These are phyloP conservation scores for Hordeum vulgare DNA, from an alignment of 176 grass and related monocot genomes.

Conservation along the genomic window DNA sequence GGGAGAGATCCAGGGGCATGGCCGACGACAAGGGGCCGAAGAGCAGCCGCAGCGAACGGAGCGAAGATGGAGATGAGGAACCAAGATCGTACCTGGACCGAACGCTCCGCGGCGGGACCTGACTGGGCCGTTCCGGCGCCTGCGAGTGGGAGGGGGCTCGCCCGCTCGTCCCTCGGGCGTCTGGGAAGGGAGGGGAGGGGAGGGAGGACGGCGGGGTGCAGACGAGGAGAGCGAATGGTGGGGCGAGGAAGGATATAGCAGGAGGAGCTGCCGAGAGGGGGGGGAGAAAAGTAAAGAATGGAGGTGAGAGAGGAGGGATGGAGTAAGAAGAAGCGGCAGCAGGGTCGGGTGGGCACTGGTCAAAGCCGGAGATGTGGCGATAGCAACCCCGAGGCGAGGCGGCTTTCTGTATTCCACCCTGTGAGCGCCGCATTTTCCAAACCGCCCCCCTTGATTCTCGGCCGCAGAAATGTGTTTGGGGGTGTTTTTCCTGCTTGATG, in stretches of 20 bases:
- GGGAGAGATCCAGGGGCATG: slow-evolving; percentile 5
- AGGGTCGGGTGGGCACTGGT: slow-evolving; percentile 33
- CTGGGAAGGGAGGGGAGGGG: neutral
- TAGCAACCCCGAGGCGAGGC: slow-evolving; percentile 43
- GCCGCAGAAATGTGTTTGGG: too few species aligned
- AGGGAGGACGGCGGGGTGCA: neutral
- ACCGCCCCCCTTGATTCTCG: neutral
- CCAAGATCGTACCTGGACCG: slow-evolving; percentile 9
- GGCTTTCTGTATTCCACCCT: slow-evolving; percentile 25
- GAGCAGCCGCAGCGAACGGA: neutral
- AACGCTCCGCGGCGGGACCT: neutral
- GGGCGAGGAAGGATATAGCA: slow-evolving; percentile 20
- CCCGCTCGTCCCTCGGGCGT: neutral
- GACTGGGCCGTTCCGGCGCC: neutral
- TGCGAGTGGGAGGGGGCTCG: neutral
- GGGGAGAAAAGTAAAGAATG: slow-evolving; percentile 14
- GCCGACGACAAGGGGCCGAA: neutral
- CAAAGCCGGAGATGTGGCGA: slow-evolving; percentile 65
- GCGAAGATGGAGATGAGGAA: neutral
- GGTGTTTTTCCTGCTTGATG: neutral
- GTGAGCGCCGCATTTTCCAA: neutral
- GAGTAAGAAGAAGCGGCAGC: slow-evolving; percentile 2
- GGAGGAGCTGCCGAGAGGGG: neutral
- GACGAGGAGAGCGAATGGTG: slow-evolving; percentile 20
- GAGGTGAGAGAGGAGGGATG: neutral